Evolutionary conservation across 768 basidiomycete species (phyloP), one percentile per base, ranked within the genome.

Genomic region (Boletus huronensis): DNA sequence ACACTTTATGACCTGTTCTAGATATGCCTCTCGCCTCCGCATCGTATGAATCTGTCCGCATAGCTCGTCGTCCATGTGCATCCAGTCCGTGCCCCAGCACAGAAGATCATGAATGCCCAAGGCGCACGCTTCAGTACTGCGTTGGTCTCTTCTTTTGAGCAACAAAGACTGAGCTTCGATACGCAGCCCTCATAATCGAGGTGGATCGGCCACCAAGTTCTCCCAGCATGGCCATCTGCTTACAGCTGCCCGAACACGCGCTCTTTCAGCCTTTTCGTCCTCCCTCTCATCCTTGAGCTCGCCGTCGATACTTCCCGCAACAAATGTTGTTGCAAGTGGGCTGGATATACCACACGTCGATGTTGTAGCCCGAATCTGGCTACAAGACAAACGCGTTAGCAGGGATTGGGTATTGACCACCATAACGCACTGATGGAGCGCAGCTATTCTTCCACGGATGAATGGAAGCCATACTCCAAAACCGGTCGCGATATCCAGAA

Each of bases 321-420:
- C 97, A 11, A 96, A 98, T 63, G 94, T 98, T 14, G 97, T 96
- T 11, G 95, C 97, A 13, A 82, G 97, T 36, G 97, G 96, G 1
- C 83, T 99, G 32, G 97, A 99, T 70, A 78, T 99, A 17, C 94
- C 95, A 23, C 82, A 90, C 59, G 94, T 98, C 2, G 95, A 99
- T 61, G 84, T 88, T 17, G 90, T 98, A 11, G 75, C 98, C 41
- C 96, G 88, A 88, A 62, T 93, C 83, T 60, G 93, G 70, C 91
- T 93, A 50, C 3, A 57, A 31, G 17, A 51, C 47, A 19, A 23
- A 52, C 10, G 36, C 48, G 38, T 59, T 11, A 58, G 59, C 45
- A 16, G 49, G 26, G 5, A 40, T 19, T 44, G 19, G 11, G 23
- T 25, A 38, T 16, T 31, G 19, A 16, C 17, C 26, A 7, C 32